Base-by-base conservation (phyloP, 192 early-diverging fungal genomes). In the Rhizophagus clarus region DNA sequence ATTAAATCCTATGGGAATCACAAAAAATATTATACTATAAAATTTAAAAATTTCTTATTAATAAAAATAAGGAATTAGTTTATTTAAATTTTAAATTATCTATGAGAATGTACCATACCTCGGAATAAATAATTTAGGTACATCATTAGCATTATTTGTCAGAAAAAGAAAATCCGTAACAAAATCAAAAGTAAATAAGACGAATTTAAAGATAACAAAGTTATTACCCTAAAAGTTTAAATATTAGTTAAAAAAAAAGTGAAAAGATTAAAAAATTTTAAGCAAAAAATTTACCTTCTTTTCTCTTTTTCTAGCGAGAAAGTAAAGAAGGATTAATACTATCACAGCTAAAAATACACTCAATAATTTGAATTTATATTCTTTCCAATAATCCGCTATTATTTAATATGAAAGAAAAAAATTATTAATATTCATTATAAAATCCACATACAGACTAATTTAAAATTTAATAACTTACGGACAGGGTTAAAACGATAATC, bases 161-260 rank as follows among this genome's bases (percentile, higher is more conserved):
- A 76, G 0, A 34, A 76, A 76, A 12, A 76, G 26, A 22, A 42
- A 26, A 76, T 76, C 74, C n/a, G 63, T 15, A 3, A 37, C 1
- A n/a, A 76, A 34, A 63, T 76, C 74, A 63, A 76, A 40, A 40
- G 64, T 62, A 4, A 63, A 34, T 4, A 76, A 24, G 1, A 11
- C 74, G n/a, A 76, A 12, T 63, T 63, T 61, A 32, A 76, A 63
- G 15, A 76, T 63, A n/a, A 37, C 74, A 17, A 61, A 15, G 24
- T 76, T 76, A n/a, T 40, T 3, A 63, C 60, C 74, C 74, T 76
- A 45, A 4, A 40, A 8, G 5, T 37, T 37, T 37, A 37, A 37
- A n/a, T n/a, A n/a, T n/a, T n/a, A n/a, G n/a, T n/a, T 37, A 37
- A 37, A 37, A 42, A 42, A 10, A 9, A 42, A 8, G 10, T 42